Evolutionary conservation across 768 basidiomycete species (phyloP).

Genomic region (Clavaria fumosa): DNA sequence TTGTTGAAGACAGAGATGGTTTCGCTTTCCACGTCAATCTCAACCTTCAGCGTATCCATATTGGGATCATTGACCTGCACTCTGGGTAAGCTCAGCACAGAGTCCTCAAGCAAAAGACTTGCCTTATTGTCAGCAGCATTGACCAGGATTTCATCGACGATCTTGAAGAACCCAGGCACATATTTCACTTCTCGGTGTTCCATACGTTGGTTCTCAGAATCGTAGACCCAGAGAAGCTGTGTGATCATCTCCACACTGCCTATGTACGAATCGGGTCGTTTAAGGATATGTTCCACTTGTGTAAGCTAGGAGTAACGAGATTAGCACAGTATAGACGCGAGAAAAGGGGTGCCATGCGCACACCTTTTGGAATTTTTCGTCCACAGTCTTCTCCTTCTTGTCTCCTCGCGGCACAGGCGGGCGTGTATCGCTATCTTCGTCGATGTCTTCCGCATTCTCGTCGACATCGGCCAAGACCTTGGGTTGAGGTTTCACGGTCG

Average conservation of each 20-base stretch:
- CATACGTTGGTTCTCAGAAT: conserved; percentile 73
- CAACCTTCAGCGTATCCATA: conserved; percentile 89
- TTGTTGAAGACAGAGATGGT: conserved; percentile 92
- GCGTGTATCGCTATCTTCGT: conserved; percentile 25
- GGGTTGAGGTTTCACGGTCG: too few species aligned
- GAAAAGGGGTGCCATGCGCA: too few species aligned
- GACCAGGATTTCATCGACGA: conserved; percentile 96
- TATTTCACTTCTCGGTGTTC: conserved; percentile 69
- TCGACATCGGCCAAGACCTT: conserved; percentile 52
- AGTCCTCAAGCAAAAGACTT: conserved; percentile 10
- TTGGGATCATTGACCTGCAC: conserved; percentile 73
- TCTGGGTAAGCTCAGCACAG: neutral
- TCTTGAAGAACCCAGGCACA: conserved; percentile 98
- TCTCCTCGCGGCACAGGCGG: conserved; percentile 20
- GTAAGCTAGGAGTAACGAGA: conserved; percentile 66
- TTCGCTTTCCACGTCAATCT: conserved; percentile 68
- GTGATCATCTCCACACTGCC: conserved; percentile 86
- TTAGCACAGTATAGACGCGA: too few species aligned
- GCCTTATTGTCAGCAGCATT: conserved; percentile 99
- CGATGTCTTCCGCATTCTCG: conserved; percentile 39
- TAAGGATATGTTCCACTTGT: conserved; percentile 88
- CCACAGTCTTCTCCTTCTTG: conserved; percentile 83
- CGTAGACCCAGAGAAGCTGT: conserved; percentile 89
- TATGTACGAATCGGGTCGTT: conserved; percentile 90
- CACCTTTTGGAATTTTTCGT: conserved; percentile 85